Base-by-base conservation (phyloP, 805 yeast species). In the Candida suzukii region DNA sequence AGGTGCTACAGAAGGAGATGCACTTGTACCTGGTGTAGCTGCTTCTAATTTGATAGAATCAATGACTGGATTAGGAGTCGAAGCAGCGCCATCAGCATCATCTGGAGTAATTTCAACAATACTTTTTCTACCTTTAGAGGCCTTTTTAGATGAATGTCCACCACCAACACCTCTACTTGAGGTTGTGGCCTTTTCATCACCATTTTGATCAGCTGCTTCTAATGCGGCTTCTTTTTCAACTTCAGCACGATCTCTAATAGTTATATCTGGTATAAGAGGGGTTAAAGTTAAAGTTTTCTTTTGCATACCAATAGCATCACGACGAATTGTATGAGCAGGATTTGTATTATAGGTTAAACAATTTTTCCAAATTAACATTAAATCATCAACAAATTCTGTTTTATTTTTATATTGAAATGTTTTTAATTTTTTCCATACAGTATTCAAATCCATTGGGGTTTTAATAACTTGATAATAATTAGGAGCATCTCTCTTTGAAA, bases 401-500 rank as follows among this genome's bases (percentile, higher is more conserved):
- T 93, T 93, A 33, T 88, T 84, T 46, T 73, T 75, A 61, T 93
- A 93, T 51, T 86, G 91, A 46, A 86, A 78, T 5, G 73, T 68
- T 55, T 88, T 88, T 53, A 95, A 66, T 58, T 91, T 93, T 55
- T 88, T 90, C 79, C 88, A 71, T 13, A 95, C 96, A 0, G 97
- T 91, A 55, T 88, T 90, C 50, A 93, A 68, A 57, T 93, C 99
- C 99, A 93, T 93, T 19, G 99, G 98, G 43, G 76, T 78, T 52
- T 88, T 90, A 53, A 93, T 91, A 33, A 93, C 73, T 42, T 83
- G 81, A 49, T 88, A 88, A 62, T 93, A 93, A 57, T 93, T 93
- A 8, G 99, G 99, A 0, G 99, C 99, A 54, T 93, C 99, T 42
- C 99, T 74, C 58, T 93, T 93, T 44, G 93, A 87, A n/a, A 93